Base-by-base conservation (phyloP, 1,139 yeast species). In the Geotrichum restrictum region DNA sequence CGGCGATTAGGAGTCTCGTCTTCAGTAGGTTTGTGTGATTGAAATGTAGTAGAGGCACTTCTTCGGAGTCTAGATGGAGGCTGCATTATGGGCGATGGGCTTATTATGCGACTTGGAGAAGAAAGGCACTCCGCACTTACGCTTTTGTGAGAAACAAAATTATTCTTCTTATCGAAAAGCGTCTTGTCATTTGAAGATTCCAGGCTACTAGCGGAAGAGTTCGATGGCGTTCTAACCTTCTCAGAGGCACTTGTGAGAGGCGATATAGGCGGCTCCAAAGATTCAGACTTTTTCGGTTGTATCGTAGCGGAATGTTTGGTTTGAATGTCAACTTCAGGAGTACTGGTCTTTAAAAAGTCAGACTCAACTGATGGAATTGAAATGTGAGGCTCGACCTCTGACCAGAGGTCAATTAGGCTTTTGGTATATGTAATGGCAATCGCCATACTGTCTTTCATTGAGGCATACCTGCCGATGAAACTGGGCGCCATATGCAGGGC, bases 341-440 rank as follows among this genome's bases (percentile, higher is more conserved):
- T n/a, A n/a, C n/a, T n/a, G n/a, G n/a, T n/a, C n/a, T n/a, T n/a
- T 31, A 10, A 10, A 13, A 10, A 13, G 13, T 13, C 18, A 34
- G 38, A 16, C 14, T 34, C 10, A 16, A 6, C 10, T 34, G 38
- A n/a, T 5, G 29, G 29, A 8, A 5, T 24, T 24, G 29, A 24
- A 8, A 24, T 24, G 8, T 5, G 29, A 24, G 21, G 14, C 6
- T 14, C 43, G 3, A 64, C 53, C 19, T 49, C 44, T 0, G 58
- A 55, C 69, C 70, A 66, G 43, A 53, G 49, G n/a, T 64, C 68
- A 38, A 68, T 54, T 33, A 68, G 54, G 27, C 59, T 60, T 16
- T 62, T 54, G 4, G 62, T 51, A 31, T 64, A 59, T 5, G 67
- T 54, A 1, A 58, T 53, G 1, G 63, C 64, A 13, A 63, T 56